Base-by-base conservation (phyloP, 2,329 filamentous ascomycete genomes). In the Talaromyces sp. region DNA sequence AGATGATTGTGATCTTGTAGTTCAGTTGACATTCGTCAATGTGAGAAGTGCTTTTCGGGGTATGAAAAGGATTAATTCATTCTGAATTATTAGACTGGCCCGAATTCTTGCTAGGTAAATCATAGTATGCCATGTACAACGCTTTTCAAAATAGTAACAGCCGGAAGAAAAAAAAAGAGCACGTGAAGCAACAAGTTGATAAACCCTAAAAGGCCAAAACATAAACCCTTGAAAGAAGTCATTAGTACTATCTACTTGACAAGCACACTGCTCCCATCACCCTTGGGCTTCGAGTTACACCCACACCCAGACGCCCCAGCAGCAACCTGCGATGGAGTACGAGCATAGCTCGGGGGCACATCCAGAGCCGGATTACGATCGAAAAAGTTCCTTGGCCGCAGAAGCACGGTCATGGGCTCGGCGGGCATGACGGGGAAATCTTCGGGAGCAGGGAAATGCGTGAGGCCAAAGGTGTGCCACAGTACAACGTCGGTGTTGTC, bases 391-490 rank as follows among this genome's bases (percentile, higher is more conserved):
- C 91, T 80, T 3, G 92, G 92, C 33, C 91, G 80, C 47, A 96
- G 80, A 39, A 96, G 81, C 67, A 96, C 79, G 1, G 86, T 91
- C 84, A 96, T 93, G 0, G 91, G 90, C 80, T 93, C 90, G 0
- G 85, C 89, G 0, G 92, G 92, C 92, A 96, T 96, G 68, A 96
- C 82, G 32, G 93, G 93, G 80, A 91, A 96, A 75, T 96, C 93
- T 72, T 97, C 93, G 0, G 92, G 92, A 0, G 90, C 81, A 0
- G 93, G 92, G 80, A 96, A 93, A 73, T 96, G 93, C 0, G 89
- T 93, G 39, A 96, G 82, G 39, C 93, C 93, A 70, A 96, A 97
- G 0, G 92, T 96, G 77, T 96, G 92, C 92, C 92, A 97, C 17
- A 96, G 84, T 1, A 97, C 92, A 32, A 96, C 79, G 72, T 97